phyloP scores from a whole-genome alignment of 2,329 filamentous ascomycete genomes.

The Dothiorella sarmentorum region DNA sequence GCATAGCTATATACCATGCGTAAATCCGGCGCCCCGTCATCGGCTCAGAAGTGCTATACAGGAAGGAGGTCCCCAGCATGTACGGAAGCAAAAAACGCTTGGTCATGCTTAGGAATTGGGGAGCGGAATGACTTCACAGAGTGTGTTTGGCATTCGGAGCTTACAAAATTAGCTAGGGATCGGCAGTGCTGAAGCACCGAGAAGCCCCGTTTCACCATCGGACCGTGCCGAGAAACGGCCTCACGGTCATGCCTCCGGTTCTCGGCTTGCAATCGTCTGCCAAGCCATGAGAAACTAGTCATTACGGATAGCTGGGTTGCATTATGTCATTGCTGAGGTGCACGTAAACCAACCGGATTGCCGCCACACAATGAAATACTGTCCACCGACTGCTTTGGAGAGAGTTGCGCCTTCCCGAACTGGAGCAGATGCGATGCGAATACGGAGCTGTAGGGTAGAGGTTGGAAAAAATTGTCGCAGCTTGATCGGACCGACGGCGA shows the following conservation, averaged over 20 bases:
- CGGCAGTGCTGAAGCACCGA: background rate
- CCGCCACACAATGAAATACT: too few relatives aligned
- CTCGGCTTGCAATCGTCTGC: conserved; percentile 9
- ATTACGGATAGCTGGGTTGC: too few relatives aligned
- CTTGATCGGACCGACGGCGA: background rate
- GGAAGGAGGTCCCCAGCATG: background rate
- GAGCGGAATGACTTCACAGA: background rate
- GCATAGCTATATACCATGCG: background rate
- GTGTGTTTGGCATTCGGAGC: background rate
- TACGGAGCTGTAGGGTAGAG: background rate
- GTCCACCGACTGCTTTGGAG: too few relatives aligned
- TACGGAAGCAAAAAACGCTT: conserved; percentile 1
- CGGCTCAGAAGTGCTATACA: background rate
- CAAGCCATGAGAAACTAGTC: too few relatives aligned
- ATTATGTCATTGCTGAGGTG: background rate
- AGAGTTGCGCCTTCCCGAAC: background rate
- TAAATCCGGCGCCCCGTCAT: conserved; percentile 1
- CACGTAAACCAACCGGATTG: background rate
- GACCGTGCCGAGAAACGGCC: conserved; percentile 14
- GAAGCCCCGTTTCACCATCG: conserved; percentile 7
- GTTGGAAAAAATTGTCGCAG: conserved; percentile 11
- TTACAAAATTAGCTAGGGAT: conserved; percentile 8
- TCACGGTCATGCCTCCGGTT: background rate
- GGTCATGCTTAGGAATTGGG: conserved; percentile 12
- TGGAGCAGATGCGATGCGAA: background rate